These are phyloP conservation scores for Aspergillus flavus DNA, from an alignment of 2,329 filamentous ascomycete genomes.

Conservation along the genomic window DNA sequence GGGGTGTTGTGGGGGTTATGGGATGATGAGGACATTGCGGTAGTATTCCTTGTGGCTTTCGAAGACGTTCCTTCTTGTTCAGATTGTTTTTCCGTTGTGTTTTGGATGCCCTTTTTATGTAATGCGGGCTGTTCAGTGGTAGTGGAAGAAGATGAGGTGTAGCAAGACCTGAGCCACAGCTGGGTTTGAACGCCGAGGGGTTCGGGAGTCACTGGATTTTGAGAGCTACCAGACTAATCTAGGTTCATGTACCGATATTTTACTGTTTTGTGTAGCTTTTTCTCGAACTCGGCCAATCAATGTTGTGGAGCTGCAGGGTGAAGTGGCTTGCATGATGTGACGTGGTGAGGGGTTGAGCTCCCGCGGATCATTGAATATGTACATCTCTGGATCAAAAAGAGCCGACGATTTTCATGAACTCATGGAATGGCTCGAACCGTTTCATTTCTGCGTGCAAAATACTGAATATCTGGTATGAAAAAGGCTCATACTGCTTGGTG, in stretches of 20 bases:
- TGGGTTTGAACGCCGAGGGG: not conserved
- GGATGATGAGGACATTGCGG: not conserved
- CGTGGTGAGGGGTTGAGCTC: not conserved
- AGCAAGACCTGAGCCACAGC: not conserved
- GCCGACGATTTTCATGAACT: too few species aligned
- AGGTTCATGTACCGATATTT: not conserved
- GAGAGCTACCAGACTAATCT: not conserved
- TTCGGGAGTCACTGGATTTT: not conserved
- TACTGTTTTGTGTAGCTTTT: not conserved
- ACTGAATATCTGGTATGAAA: too few species aligned
- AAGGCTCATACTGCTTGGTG: too few species aligned
- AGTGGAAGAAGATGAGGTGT: not conserved
- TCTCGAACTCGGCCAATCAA: not conserved
- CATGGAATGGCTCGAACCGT: too few species aligned
- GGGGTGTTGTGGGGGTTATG: constrained; percentile 16
- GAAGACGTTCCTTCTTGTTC: not conserved
- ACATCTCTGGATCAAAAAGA: too few species aligned
- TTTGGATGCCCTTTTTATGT: not conserved
- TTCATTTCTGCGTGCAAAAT: too few species aligned
- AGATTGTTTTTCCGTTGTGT: too few species aligned
- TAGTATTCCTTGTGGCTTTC: not conserved
- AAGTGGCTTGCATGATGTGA: constrained; percentile 1
- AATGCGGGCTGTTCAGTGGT: not conserved
- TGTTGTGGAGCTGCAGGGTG: not conserved
- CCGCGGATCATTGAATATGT: not conserved